phyloP scores from a whole-genome alignment of 108 stramenopile genomes.

The Cyclostephanos tholiformis region DNA sequence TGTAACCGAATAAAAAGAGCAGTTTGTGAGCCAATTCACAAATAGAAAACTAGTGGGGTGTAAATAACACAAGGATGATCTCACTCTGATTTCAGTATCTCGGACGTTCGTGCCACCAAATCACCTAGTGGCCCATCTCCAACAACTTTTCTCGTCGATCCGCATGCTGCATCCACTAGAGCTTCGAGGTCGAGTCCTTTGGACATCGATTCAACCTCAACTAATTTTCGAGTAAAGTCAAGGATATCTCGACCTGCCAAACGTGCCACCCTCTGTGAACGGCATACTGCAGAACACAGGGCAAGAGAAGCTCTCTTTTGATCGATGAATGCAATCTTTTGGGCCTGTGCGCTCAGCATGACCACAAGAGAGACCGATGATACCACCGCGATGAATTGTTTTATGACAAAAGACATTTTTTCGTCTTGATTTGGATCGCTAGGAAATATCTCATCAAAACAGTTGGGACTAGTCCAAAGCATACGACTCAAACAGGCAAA shows the following conservation, averaged over 20 bases:
- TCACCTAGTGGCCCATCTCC: constrained; percentile 47
- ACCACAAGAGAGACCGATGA: constrained; percentile 33
- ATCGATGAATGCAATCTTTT: constrained; percentile 34
- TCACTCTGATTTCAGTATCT: constrained; percentile 36
- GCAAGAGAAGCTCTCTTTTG: constrained; percentile 41
- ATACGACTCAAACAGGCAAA: constrained; percentile 30
- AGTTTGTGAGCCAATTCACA: not conserved
- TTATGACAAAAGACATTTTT: constrained; percentile 22
- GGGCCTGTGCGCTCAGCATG: constrained; percentile 31
- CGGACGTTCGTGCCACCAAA: constrained; percentile 21
- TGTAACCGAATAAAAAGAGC: not conserved
- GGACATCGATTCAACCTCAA: constrained; percentile 27
- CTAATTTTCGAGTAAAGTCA: constrained; percentile 18
- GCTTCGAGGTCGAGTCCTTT: constrained; percentile 23
- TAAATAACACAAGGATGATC: not conserved
- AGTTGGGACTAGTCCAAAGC: constrained; percentile 37
- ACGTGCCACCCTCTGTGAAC: constrained; percentile 23
- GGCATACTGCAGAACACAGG: constrained; percentile 34
- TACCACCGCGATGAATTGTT: constrained; percentile 25
- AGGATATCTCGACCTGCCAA: constrained; percentile 32
- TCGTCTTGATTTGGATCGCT: constrained; percentile 29
- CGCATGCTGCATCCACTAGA: constrained; percentile 38
- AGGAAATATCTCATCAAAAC: constrained; percentile 29
- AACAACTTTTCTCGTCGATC: constrained; percentile 39
- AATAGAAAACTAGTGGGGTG: not conserved